These are phyloP conservation scores for Cymodocea nodosa DNA, from an alignment of 116 monocot genomes.

Conservation along the genomic window DNA sequence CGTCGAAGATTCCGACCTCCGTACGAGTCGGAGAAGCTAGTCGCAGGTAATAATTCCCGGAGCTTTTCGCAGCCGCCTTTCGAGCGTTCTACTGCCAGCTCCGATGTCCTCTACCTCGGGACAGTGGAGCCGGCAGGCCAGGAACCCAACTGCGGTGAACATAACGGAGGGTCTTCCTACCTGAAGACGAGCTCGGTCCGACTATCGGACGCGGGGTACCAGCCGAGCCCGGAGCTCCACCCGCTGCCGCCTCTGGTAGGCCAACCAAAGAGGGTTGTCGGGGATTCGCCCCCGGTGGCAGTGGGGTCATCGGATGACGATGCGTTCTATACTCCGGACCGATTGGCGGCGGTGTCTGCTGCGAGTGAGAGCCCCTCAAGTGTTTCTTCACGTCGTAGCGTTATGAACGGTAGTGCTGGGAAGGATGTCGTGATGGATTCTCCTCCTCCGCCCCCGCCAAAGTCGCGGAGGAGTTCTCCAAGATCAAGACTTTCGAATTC, in stretches of 20 bases:
- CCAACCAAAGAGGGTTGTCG: conserved; percentile 1
- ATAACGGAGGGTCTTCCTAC: conserved; percentile 38
- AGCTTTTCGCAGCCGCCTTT: background rate
- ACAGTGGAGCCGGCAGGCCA: conserved; percentile 37
- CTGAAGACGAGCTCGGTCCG: conserved; percentile 45
- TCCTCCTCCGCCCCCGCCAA: conserved; percentile 9
- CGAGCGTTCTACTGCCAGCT: background rate
- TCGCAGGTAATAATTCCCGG: conserved; percentile 8
- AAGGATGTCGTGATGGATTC: conserved; percentile 24
- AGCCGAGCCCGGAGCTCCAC: conserved; percentile 71
- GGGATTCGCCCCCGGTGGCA: background rate
- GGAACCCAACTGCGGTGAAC: conserved; percentile 7
- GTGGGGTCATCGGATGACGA: conserved; percentile 54
- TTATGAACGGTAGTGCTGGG: conserved; percentile 12
- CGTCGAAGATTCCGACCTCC: conserved; percentile 13
- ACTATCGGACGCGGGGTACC: conserved; percentile 21
- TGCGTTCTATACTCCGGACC: conserved; percentile 42
- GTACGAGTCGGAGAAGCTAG: conserved; percentile 25
- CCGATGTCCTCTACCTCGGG: conserved; percentile 63
- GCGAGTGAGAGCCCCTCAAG: conserved; percentile 44
- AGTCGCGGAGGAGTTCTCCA: conserved; percentile 61
- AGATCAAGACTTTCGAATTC: conserved; percentile 36
- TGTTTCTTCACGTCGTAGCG: conserved; percentile 37
- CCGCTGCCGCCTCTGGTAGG: conserved; percentile 55
- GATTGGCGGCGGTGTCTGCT: conserved; percentile 21